Base-by-base conservation (phyloP, 108 stramenopile genomes). In the Nitzschia sp. region DNA sequence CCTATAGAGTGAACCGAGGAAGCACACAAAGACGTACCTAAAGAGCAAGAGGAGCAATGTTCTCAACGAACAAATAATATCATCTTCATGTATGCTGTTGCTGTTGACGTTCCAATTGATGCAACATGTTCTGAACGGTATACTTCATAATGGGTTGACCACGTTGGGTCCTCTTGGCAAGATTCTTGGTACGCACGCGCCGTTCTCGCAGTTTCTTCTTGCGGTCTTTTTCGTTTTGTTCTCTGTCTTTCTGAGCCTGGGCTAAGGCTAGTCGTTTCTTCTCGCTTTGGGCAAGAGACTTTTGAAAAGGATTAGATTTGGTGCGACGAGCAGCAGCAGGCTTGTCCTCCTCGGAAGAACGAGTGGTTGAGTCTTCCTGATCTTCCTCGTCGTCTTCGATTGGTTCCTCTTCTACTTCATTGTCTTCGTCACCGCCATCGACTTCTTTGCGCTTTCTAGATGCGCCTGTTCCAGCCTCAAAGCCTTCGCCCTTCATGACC, bases 81-180 rank as follows among this genome's bases (percentile, higher is more conserved):
- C n/a, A n/a, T n/a, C n/a, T 5, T 34, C 29, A 34, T 34, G 29
- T 34, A 17, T 48, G 46, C 6, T 48, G 46, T 48, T 48, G 46
- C 6, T 48, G 46, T 6, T 48, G 46, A 38, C 38, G 57, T 63
- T 82, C 56, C 25, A 92, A 71, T 67, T 87, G 89, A 26, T 67
- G 71, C 57, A 92, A 50, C 73, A 92, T 76, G 70, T 86, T 81
- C n/a, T 78, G 76, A 26, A 89, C 81, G 19, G 83, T 70, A 63
- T 92, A 76, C 43, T 85, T 84, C 81, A 92, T 89, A 57, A 92
- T 68, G n/a, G 91, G 91, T 61, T 92, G 91, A 5, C 91, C 91
- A 20, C 80, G 65, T 43, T 53, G 66, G 14, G 88, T 87, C 59
- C 88, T 44, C 54, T 87, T 63, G 65, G 57, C 63, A 51, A 88